A percentile compares a stretch with the other conserved stretches of the same genome.
These are phyloP conservation scores for Westerdykella sp. DNA, from an alignment of 2,329 filamentous ascomycete species.

Conservation along the genomic window DNA sequence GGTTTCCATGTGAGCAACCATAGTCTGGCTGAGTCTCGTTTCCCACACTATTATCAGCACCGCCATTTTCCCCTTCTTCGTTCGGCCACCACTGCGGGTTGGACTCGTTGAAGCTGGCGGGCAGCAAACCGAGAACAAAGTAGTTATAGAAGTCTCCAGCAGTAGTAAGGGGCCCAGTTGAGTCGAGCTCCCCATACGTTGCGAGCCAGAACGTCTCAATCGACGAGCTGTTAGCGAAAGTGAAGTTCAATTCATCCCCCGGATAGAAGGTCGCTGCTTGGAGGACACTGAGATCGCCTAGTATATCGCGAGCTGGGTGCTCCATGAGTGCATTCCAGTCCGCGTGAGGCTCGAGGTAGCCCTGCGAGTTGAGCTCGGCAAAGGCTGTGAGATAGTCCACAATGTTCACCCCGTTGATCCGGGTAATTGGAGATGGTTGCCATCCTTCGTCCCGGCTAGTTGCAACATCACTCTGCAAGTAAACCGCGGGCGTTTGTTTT, in stretches of 20 bases:
- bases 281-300: conserved; percentile 10
- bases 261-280: conserved; percentile 30
- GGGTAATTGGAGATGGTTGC: conserved; percentile 17
- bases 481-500: conserved; percentile 23
- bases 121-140: conserved; percentile 35
- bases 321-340: conserved; percentile 38
- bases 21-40: neutral
- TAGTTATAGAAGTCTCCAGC: conserved; percentile 43
- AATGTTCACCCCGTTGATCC: conserved; percentile 23
- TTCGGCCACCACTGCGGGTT: conserved; percentile 1
- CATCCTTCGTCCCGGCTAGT: conserved; percentile 14
- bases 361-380: conserved; percentile 26
- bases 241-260: conserved; percentile 20
- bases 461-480: conserved; percentile 28
- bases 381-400: conserved; percentile 18
- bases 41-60: neutral
- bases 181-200: conserved; percentile 11
- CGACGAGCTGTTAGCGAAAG: conserved; percentile 17
- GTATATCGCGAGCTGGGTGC: conserved; percentile 14
- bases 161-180: conserved; percentile 30
- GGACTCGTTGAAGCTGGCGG: conserved; percentile 10
- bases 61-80: neutral
- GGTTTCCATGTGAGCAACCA: neutral
- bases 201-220: conserved; percentile 10
- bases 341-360: conserved; percentile 37